Percentiles rank a stretch among this genome's conserved stretches.
Evolutionary conservation across 805 yeast species (phyloP).

Genomic region (Hanseniaspora vineae): DNA sequence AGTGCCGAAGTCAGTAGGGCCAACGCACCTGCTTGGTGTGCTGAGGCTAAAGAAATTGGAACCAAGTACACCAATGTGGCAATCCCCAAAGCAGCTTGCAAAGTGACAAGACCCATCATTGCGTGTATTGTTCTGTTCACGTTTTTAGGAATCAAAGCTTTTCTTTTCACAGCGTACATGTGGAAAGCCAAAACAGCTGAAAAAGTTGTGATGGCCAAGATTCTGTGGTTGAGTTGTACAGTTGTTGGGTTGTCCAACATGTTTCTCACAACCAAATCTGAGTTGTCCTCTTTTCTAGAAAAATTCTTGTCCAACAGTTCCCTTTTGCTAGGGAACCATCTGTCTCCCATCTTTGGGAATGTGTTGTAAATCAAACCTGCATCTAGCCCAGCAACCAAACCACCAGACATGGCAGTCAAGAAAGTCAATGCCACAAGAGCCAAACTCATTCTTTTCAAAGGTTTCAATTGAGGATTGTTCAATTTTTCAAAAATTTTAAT

Average conservation of each 20-base stretch:
- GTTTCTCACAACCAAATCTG: slow-evolving; percentile 86
- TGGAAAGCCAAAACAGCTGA: slow-evolving; percentile 58
- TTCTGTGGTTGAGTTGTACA: slow-evolving; percentile 84
- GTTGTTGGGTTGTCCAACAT: slow-evolving; percentile 90
- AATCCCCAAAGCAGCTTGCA: slow-evolving; percentile 82
- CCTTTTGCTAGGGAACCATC: slow-evolving; percentile 54
- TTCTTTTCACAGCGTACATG: slow-evolving; percentile 47
- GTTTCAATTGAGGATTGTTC: slow-evolving; percentile 44
- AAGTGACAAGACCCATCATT: slow-evolving; percentile 69
- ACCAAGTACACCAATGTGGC: slow-evolving; percentile 76
- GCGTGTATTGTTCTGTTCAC: slow-evolving; percentile 47
- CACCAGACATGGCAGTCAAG: slow-evolving; percentile 92
- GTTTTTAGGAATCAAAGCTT: slow-evolving; percentile 39
- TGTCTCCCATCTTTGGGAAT: slow-evolving; percentile 94
- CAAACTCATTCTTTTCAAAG: slow-evolving; percentile 40
- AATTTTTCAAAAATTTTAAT: slow-evolving; percentile 42
- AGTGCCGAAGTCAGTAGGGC: slow-evolving; percentile 76
- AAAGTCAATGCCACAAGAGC: slow-evolving; percentile 61
- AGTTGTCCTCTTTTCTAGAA: slow-evolving; percentile 50
- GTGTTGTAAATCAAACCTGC: slow-evolving; percentile 95
- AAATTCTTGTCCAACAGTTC: slow-evolving; percentile 70
- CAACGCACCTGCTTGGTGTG: slow-evolving; percentile 95
- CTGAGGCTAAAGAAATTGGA: slow-evolving; percentile 85
- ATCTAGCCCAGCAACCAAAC: slow-evolving; percentile 95
- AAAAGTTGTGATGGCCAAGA: slow-evolving; percentile 73